A percentile compares a stretch with the other conserved stretches of the same genome.
These are phyloP conservation scores for Raddia guianensis DNA, from an alignment of 176 grass and related monocot genomes.

Conservation along the genomic window DNA sequence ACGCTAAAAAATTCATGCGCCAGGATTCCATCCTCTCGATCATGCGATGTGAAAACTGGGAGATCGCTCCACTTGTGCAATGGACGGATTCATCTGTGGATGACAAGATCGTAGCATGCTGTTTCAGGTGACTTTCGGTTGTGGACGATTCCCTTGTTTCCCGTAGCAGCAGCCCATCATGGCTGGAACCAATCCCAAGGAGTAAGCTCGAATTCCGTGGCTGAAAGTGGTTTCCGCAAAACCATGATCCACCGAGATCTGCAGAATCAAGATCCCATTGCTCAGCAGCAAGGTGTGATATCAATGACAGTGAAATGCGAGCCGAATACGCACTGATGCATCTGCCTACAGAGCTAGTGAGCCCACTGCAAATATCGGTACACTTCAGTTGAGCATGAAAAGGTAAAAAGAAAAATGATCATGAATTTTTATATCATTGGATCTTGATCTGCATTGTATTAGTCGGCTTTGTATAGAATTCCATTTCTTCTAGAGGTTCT, in stretches of 20 bases:
- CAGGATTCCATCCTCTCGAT: too few species aligned
- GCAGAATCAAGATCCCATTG: constrained; percentile 5
- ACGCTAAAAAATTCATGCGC: too few species aligned
- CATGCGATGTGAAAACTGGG: too few species aligned
- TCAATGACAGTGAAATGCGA: neutral
- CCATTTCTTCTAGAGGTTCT: neutral
- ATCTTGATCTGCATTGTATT: neutral
- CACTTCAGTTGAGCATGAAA: neutral
- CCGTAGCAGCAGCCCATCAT: neutral
- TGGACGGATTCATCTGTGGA: neutral
- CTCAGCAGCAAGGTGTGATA: neutral
- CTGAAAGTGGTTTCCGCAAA: constrained; percentile 12
- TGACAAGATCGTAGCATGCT: neutral
- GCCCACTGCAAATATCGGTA: neutral
- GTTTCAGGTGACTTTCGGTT: constrained; percentile 27
- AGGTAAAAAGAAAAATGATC: too few species aligned
- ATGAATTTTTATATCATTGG: neutral
- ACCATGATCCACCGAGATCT: constrained; percentile 7
- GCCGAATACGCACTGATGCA: neutral
- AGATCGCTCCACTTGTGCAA: constrained; percentile 3
- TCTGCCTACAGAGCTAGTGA: neutral
- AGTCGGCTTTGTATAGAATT: neutral
- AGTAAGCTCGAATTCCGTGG: neutral
- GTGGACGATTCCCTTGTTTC: neutral
- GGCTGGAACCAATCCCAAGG: neutral